Evolutionary conservation across 345 rosid species (phyloP), one percentile per base, ranked within the genome.

Genomic region (Hevea brasiliensis): DNA sequence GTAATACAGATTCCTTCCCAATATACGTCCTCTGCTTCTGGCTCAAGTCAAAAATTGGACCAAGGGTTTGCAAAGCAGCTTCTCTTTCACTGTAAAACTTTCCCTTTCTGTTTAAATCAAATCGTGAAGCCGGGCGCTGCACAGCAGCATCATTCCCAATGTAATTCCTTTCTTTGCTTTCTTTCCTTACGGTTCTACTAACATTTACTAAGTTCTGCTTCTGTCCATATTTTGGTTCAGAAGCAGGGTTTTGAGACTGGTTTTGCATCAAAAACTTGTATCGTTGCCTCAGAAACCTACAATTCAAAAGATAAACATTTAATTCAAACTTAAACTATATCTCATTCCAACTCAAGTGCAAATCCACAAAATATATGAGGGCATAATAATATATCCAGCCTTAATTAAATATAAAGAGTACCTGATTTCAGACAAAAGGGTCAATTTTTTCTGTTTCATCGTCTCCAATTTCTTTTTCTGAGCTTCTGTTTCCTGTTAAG

Each of bases 341-440:
- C 27, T 11, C 24, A 40, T 59, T 1, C 23, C 41, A 70, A 66
- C 55, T 55, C 2, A 18, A 64, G 54, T 23, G 42, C 65, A 59
- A 50, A 57, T 44, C 42, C 18, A 15, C 17, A 13, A 74, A 68
- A 62, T 47, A 67, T 11, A 50, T 4, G 50, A 74, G 56, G 68
- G 59, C 47, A 11, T 10, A 64, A 77, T 55, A 60, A 41, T 47
- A 78, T 26, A 48, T 24, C 1, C 2, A 66, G 14, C 0, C 37
- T 32, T 32, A 32, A 32, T 32, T 32, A 32, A 32, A 32, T 32
- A 32, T 1, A 32, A 32, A 32, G 3, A 32, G 6, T 89, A 94
- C 99, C 87, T 76, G 68, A 95, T 93, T 92, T 95, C 97, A 59
- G 88, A 90, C 45, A 67, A n/a, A 11, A 92, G 85, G 27, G 67